Evolutionary conservation across 208 protist species (phyloP), one percentile per base, ranked within the genome.

Genomic region (Trypanosoma grayi): DNA sequence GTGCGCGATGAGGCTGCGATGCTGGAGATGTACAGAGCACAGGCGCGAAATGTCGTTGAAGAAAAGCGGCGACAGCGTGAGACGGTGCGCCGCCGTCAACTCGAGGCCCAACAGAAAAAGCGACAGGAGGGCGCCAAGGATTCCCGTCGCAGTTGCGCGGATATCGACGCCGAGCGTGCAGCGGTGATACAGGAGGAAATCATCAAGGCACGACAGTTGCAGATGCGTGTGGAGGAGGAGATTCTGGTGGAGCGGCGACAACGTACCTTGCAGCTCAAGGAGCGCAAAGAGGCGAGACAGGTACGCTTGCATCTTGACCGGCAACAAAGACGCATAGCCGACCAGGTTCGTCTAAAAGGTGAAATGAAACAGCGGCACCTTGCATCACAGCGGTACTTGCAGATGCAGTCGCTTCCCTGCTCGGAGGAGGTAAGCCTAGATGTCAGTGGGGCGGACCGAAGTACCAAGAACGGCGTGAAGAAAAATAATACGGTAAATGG

Each of bases 241-340:
- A 25, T 51, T 6, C 30, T 55, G 14, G 11, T 68, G 28, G 62
- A 53, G 41, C 43, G 44, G 25, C 53, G 45, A 0, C 16, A 44
- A 43, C 44, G 52, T 4, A 44, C 14, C 28, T 3, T 46, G 27
- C 25, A 18, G 25, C 14, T 25, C 10, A 24, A 11, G 16, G 54
- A 59, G 25, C 36, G 34, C 2, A 25, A 7, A 18, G 62, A 59
- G 39, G 36, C 45, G 10, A 52, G 13, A 16, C 0, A 56, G 14
- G 51, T 53, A 24, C 43, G 46, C 14, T 6, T 25, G 22, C 45
- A 68, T 51, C 40, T 65, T 2, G 59, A 60, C 8, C 43, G 7
- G 36, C 62, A 68, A 27, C 62, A 68, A 30, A 6, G n/a, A 46
- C 62, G 62, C 4, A 60, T 60, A 33, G 51, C 51, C 2, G 31